A percentile compares a stretch with the other conserved stretches of the same genome.
Conservation (phyloP, 805 yeast species). For the Saccharomycopsis babjevae region DNA sequence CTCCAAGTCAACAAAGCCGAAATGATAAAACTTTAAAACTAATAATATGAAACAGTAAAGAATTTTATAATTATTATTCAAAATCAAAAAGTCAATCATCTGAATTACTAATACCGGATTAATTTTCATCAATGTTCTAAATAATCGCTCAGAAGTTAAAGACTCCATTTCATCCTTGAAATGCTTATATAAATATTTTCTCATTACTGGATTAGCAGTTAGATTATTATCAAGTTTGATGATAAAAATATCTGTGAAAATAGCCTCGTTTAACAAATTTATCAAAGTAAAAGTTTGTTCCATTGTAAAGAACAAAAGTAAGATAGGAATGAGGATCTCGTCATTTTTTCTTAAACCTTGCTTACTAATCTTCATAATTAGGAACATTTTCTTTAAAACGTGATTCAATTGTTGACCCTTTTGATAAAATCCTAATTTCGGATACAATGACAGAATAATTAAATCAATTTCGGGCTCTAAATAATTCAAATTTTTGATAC, state of each 20-base stretch:
- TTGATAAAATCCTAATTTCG: conserved; percentile 12
- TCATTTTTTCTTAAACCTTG: conserved; percentile 16
- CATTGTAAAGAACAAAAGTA: conserved; percentile 13
- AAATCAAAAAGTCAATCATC: conserved; percentile 13
- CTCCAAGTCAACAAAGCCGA: conserved; percentile 16
- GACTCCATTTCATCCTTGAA: conserved; percentile 15
- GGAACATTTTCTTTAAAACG: conserved; percentile 7
- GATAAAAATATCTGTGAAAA: conserved; percentile 13
- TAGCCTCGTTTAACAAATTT: conserved; percentile 8
- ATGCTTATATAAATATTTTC: conserved; percentile 13
- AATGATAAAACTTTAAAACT: conserved; percentile 17
- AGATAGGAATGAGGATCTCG: conserved; percentile 14
- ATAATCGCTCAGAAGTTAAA: conserved; percentile 9
- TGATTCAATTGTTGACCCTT: conserved; percentile 10
- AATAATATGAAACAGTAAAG: conserved; percentile 14
- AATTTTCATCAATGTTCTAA: conserved; percentile 12
- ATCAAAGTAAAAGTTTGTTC: conserved; percentile 8
- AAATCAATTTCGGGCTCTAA: conserved; percentile 17
- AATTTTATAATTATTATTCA: conserved; percentile 15
- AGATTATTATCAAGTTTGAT: conserved; percentile 13
- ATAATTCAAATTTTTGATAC: conserved; percentile 8
- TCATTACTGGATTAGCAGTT: conserved; percentile 10
- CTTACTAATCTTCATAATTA: conserved; percentile 11
- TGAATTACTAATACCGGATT: conserved; percentile 14
- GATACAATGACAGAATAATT: conserved; percentile 11